Evolutionary conservation across 2,329 filamentous ascomycete species (phyloP), one percentile per base, ranked within the genome.

Genomic region (Penicillium sp.): DNA sequence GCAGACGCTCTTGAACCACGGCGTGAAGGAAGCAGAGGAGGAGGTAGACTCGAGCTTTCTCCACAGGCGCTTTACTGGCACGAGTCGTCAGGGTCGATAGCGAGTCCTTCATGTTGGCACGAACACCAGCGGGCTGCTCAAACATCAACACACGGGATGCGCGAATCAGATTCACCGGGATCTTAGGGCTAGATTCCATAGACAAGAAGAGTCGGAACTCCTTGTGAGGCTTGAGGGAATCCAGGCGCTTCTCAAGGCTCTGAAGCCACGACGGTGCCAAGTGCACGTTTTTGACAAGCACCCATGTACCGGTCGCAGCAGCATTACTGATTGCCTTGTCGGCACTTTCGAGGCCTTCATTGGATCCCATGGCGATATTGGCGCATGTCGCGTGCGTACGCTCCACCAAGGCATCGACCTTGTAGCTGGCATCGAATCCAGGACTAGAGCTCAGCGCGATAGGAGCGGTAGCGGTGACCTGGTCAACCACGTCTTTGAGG

Each of bases 341-440:
- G 13, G 93, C 93, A 53, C 84, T 93, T 49, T 90, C 84, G 13
- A 94, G 77, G 66, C 90, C 88, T 76, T 98, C 93, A 63, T 94
- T 94, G 39, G 93, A 97, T 64, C 93, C 93, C 93, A 98, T 98
- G 60, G 94, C 94, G 64, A 98, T 96, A 69, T 96, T 96, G 50
- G 90, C 90, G 73, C 93, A 98, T 46, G 81, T 84, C 44, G 88
- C 84, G 50, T 82, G 81, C 67, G 83, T 84, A 57, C 88, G 82
- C 69, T 95, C 88, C 28, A 97, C 94, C 46, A 98, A 78, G 52
- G 85, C 89, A 68, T 98, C 93, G 51, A 98, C 93, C 76, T 98
- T 98, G 82, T 97, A 98, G 66, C 89, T 95, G 46, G 94, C 94
- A 70, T 98, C 93, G 67, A 98, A 98, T 34, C 93, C 93, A 51